phyloP scores from a whole-genome alignment of 1,284 basidiomycete species.

The Vanrija humicola region DNA sequence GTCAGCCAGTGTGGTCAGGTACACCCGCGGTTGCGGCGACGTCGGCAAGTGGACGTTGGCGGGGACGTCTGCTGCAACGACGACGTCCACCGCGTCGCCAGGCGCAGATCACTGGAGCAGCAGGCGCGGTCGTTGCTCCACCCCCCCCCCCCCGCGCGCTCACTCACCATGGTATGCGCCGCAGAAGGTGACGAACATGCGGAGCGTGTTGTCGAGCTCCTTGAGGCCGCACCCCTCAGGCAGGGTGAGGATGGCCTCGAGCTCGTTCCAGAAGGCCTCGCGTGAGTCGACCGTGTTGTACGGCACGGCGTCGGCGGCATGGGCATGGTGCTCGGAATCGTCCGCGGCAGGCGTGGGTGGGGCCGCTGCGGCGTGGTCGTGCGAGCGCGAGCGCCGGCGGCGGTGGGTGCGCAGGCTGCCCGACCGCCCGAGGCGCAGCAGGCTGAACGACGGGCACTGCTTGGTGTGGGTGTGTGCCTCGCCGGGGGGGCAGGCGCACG shows the following conservation, averaged over 20 bases:
- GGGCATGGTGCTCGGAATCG: background rate
- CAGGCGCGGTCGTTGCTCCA: background rate
- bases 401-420: background rate
- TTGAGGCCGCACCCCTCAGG: slow-evolving; percentile 64
- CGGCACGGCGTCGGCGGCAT: background rate
- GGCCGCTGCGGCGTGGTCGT: background rate
- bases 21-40: no score
- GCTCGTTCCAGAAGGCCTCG: slow-evolving; percentile 55
- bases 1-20: background rate
- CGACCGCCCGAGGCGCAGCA: background rate
- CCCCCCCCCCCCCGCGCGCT: background rate
- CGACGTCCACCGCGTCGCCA: background rate
- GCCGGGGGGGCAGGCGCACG: no score
- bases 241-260: slow-evolving; percentile 73
- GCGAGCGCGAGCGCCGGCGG: background rate
- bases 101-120: background rate
- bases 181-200: slow-evolving; percentile 71
- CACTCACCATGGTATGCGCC: slow-evolving; percentile 76
- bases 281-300: background rate
- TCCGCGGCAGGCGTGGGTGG: background rate
- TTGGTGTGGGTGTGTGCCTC: no score
- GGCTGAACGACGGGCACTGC: no score
- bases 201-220: slow-evolving; percentile 69
- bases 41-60: no score
- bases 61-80: background rate